Percentiles rank a stretch among this genome's conserved stretches.
These are phyloP conservation scores for Petunia hybrid DNA, from an alignment of 305 asterid genomes.

Conservation along the genomic window DNA sequence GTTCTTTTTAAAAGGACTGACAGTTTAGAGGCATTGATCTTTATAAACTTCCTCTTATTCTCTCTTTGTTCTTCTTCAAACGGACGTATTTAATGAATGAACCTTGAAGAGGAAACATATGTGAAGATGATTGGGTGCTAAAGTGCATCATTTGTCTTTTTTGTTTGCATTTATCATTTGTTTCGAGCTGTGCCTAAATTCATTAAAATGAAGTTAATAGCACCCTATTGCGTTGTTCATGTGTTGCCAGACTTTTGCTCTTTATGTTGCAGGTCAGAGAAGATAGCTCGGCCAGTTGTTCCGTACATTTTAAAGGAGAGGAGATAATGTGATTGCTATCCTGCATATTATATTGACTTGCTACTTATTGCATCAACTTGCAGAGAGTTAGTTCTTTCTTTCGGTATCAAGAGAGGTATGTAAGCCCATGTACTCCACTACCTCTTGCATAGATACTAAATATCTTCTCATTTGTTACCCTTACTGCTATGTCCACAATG, in stretches of 20 bases:
- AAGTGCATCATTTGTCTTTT: background rate
- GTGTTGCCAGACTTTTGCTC: slow-evolving; percentile 5
- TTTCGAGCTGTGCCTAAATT: background rate
- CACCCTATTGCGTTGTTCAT: slow-evolving; percentile 23
- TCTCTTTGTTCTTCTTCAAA: background rate
- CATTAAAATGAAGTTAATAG: background rate
- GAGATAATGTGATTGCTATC: slow-evolving; percentile 18
- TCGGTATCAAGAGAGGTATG: slow-evolving; percentile 13
- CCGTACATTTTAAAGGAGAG: slow-evolving; percentile 23
- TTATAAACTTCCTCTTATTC: background rate
- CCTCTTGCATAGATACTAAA: slow-evolving; percentile 14
- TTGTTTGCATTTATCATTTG: background rate
- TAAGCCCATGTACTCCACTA: background rate
- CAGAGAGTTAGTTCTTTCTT: slow-evolving; percentile 15
- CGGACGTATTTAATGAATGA: background rate
- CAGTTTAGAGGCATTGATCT: background rate
- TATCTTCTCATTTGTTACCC: background rate
- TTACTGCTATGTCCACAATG: background rate
- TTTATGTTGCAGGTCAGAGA: slow-evolving; percentile 7
- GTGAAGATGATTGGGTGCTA: slow-evolving; percentile 5
- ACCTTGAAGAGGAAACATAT: background rate
- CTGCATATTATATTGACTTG: background rate
- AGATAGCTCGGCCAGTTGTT: slow-evolving; percentile 9
- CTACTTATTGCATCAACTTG: slow-evolving; percentile 24
- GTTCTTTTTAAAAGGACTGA: background rate